Conservation (phyloP, 345 rosid genomes). For the Physaria fendleri region DNA sequence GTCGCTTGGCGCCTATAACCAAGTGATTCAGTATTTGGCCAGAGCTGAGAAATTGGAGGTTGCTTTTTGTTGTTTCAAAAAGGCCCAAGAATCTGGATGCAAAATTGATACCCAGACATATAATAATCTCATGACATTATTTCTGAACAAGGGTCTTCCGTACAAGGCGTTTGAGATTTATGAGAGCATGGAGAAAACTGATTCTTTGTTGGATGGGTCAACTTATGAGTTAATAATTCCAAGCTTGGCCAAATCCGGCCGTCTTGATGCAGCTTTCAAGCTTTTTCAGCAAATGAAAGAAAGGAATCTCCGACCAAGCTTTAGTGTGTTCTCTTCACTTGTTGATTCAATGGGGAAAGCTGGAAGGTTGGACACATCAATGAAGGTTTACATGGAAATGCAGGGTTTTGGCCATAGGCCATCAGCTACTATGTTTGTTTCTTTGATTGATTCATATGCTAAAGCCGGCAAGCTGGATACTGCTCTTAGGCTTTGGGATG, state of each 20-base stretch:
- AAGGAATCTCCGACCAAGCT: slow-evolving; percentile 59
- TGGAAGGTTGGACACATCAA: slow-evolving; percentile 83
- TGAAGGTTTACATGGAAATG: slow-evolving; percentile 87
- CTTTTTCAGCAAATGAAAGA: slow-evolving; percentile 92
- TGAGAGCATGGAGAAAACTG: slow-evolving; percentile 81
- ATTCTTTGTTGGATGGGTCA: slow-evolving; percentile 58
- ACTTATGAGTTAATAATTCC: slow-evolving; percentile 91
- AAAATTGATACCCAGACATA: slow-evolving; percentile 58
- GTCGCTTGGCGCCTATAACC: slow-evolving; percentile 51
- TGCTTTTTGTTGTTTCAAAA: slow-evolving; percentile 83
- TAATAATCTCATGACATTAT: slow-evolving; percentile 72
- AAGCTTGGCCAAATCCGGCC: slow-evolving; percentile 90
- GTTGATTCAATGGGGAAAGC: slow-evolving; percentile 99
- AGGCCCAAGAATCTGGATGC: slow-evolving; percentile 66
- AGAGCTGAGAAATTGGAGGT: slow-evolving; percentile 89
- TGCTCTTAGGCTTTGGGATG: slow-evolving; percentile 87
- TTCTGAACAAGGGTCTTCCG: slow-evolving; percentile 79
- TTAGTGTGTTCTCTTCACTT: slow-evolving; percentile 60
- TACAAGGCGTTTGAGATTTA: slow-evolving; percentile 97
- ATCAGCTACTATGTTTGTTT: slow-evolving; percentile 76
- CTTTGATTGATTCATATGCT: slow-evolving; percentile 77
- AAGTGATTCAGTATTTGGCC: slow-evolving; percentile 79
- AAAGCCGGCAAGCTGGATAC: slow-evolving; percentile 93
- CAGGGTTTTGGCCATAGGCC: slow-evolving; percentile 70
- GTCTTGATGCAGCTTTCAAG: slow-evolving; percentile 86